These are phyloP conservation scores for Venturia pyrina DNA, from an alignment of 2,329 filamentous ascomycete species.

Conservation along the genomic window DNA sequence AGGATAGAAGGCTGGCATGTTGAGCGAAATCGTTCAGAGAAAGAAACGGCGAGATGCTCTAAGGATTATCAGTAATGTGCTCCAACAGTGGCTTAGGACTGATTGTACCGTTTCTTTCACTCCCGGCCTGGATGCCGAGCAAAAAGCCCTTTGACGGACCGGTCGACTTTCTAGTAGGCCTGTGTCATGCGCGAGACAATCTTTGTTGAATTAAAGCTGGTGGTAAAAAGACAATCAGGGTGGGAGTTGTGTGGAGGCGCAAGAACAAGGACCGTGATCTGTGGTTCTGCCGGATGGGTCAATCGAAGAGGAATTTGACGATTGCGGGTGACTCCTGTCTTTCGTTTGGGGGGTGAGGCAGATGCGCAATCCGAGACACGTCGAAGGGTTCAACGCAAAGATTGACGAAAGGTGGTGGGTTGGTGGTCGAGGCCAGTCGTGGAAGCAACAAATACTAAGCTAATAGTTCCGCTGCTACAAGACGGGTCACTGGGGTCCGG, in stretches of 20 bases:
- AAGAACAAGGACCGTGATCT: not conserved
- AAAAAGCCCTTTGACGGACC: constrained; percentile 22
- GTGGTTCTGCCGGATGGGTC: not conserved
- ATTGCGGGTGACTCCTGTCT: not conserved
- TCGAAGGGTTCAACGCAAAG: not conserved
- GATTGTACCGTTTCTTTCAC: constrained; percentile 28
- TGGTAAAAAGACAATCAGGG: constrained; percentile 1
- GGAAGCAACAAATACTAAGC: constrained; percentile 6
- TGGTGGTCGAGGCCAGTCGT: not conserved
- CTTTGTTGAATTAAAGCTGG: not conserved
- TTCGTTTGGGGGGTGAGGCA: not conserved
- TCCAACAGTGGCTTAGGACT: constrained; percentile 10
- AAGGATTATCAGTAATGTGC: not conserved
- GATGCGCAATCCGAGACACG: not conserved
- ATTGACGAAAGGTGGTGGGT: not conserved
- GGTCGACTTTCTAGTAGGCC: constrained; percentile 10
- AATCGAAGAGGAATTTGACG: not conserved
- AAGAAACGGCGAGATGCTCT: constrained; percentile 30
- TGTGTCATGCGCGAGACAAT: constrained; percentile 10
- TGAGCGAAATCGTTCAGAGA: constrained; percentile 23
- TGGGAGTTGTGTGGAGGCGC: not conserved
- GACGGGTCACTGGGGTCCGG: not conserved
- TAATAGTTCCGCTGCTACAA: constrained; percentile 6
- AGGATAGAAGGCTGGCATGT: constrained; percentile 43
- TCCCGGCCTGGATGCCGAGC: constrained; percentile 24